These are phyloP conservation scores for Curvularia hawaiiensis DNA, from an alignment of 2,329 filamentous ascomycete genomes.

Conservation along the genomic window DNA sequence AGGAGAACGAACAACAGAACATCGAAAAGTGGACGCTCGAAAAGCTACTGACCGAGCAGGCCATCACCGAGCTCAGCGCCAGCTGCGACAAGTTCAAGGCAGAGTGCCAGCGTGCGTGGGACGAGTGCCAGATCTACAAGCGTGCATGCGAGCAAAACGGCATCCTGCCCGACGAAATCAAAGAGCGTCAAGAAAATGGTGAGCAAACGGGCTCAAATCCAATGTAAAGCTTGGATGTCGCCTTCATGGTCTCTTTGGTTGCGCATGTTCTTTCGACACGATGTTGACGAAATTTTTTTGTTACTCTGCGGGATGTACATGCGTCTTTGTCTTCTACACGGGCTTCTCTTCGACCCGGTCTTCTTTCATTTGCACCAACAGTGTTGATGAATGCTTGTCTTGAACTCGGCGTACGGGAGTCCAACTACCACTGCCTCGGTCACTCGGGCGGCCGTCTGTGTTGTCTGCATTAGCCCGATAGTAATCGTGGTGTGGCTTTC, in stretches of 20 bases:
- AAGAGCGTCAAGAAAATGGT: slow-evolving; percentile 47
- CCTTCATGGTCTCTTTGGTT: not conserved
- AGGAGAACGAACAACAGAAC: slow-evolving; percentile 91
- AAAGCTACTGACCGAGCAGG: slow-evolving; percentile 88
- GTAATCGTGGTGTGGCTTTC: slow-evolving; percentile 16
- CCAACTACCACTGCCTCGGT: slow-evolving; percentile 30
- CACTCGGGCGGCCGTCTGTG: slow-evolving; percentile 16
- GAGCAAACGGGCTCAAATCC: slow-evolving; percentile 45
- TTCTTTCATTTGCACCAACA: slow-evolving; percentile 6
- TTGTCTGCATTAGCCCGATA: slow-evolving; percentile 21
- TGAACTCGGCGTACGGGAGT: slow-evolving; percentile 26
- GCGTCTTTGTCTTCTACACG: slow-evolving; percentile 9
- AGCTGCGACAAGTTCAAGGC: slow-evolving; percentile 87
- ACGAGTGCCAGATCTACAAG: slow-evolving; percentile 81
- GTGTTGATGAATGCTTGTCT: slow-evolving; percentile 13
- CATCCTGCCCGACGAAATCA: slow-evolving; percentile 48
- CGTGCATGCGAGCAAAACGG: slow-evolving; percentile 49
- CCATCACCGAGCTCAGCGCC: slow-evolving; percentile 83
- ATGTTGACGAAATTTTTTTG: slow-evolving; percentile 13
- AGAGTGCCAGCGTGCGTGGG: slow-evolving; percentile 78
- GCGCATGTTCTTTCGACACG: slow-evolving; percentile 5
- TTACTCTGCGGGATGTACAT: slow-evolving; percentile 11
- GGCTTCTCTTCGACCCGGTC: not conserved
- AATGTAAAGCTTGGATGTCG: slow-evolving; percentile 5
- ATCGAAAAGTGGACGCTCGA: slow-evolving; percentile 93